Percentiles rank a stretch among this genome's conserved stretches.
phyloP scores from a whole-genome alignment of 2,329 filamentous ascomycete genomes.

The Fusarium hainanense region DNA sequence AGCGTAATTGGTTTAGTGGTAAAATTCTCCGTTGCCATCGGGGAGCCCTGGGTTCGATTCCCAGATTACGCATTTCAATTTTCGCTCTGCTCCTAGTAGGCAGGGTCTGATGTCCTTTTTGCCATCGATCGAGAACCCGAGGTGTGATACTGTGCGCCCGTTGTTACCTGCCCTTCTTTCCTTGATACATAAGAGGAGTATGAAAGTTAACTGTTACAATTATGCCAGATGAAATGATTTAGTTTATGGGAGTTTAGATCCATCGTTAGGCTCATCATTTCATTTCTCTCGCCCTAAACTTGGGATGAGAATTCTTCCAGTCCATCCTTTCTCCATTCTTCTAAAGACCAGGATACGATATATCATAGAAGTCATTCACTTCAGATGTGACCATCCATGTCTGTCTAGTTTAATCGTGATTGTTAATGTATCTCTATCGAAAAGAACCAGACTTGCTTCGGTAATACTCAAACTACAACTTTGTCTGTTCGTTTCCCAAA shows the following conservation, averaged over 20 bases:
- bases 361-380: not conserved
- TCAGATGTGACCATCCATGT: not conserved
- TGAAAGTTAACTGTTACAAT: not conserved
- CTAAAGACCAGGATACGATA: not conserved
- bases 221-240: not conserved
- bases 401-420: not conserved
- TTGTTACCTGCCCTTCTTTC: not conserved
- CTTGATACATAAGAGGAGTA: not conserved
- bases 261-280: not conserved
- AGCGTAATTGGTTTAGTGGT: slow-evolving; percentile 22
- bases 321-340: not conserved
- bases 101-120: not conserved
- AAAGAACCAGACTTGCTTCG: not conserved
- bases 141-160: not conserved
- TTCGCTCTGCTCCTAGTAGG: not conserved
- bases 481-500: not conserved
- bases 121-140: not conserved
- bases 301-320: not conserved
- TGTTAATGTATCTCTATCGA: not conserved
- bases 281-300: not conserved
- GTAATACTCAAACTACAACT: not conserved
- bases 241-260: not conserved
- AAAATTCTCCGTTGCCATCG: slow-evolving; percentile 37
- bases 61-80: slow-evolving; percentile 16
- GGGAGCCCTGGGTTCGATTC: slow-evolving; percentile 32